Evolutionary conservation across 352 stramenopile genomes (phyloP).

Genomic region (Globisporangium ultimum): DNA sequence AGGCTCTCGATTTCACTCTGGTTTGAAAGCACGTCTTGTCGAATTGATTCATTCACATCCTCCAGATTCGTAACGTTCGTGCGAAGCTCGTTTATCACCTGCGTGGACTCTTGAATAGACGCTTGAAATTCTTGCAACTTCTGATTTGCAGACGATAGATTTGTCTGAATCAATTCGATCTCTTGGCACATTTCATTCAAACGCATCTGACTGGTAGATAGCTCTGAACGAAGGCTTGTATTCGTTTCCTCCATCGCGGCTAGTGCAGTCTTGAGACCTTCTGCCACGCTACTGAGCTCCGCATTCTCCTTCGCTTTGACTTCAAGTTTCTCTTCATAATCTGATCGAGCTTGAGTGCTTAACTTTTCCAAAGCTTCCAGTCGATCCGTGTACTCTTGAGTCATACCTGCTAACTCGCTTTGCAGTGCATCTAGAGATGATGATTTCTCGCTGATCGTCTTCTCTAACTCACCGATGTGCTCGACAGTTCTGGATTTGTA

Average conservation of each 20-base stretch:
- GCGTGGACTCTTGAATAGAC: not conserved
- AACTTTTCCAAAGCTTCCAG: not conserved
- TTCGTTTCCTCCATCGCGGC: not conserved
- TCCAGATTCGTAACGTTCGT: not conserved
- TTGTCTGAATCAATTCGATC: conserved; percentile 8
- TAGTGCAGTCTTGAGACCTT: not conserved
- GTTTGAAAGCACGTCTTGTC: conserved; percentile 2
- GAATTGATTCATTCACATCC: conserved; percentile 1
- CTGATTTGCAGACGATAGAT: not conserved
- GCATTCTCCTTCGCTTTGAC: not conserved
- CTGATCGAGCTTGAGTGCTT: not conserved
- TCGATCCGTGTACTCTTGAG: not conserved
- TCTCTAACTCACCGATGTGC: conserved; percentile 13
- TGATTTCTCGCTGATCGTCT: conserved; percentile 21
- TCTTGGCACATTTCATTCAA: conserved; percentile 1
- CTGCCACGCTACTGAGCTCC: not conserved
- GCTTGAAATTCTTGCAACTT: conserved; percentile 15
- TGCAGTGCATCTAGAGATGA: not conserved
- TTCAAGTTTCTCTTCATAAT: not conserved
- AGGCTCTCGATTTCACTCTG: not conserved
- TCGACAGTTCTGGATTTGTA: conserved; percentile 17
- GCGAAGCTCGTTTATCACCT: conserved; percentile 1
- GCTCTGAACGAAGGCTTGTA: not conserved
- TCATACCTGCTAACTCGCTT: not conserved
- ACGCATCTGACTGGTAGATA: not conserved